Evolutionary conservation across 2,329 filamentous ascomycete genomes (phyloP).

Genomic region (Phialophora tarda): DNA sequence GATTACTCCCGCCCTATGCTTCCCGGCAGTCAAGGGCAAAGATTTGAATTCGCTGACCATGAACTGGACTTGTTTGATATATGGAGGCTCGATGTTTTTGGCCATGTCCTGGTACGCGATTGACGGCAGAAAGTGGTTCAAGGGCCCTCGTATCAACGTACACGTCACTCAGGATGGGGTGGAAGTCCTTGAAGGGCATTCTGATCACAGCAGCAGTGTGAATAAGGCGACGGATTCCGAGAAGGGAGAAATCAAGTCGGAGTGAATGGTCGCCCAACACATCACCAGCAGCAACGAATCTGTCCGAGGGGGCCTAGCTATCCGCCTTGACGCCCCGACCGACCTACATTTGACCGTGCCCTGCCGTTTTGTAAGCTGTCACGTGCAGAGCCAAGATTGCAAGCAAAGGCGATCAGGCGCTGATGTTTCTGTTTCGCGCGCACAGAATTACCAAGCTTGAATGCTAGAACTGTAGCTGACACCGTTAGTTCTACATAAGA

Average conservation of each 20-base stretch:
- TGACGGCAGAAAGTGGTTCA: slow-evolving; percentile 45
- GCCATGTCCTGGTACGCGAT: slow-evolving; percentile 42
- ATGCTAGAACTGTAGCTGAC: background rate
- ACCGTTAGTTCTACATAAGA: background rate
- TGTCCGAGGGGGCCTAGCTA: background rate
- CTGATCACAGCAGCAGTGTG: slow-evolving; percentile 8
- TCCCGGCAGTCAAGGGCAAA: slow-evolving; percentile 42
- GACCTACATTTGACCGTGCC: background rate
- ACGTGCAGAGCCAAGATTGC: background rate
- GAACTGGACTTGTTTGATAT: slow-evolving; percentile 46
- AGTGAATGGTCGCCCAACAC: background rate
- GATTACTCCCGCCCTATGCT: slow-evolving; percentile 44
- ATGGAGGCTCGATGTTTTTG: slow-evolving; percentile 43
- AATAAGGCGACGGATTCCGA: slow-evolving; percentile 17
- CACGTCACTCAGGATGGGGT: slow-evolving; percentile 23
- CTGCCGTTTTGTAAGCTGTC: background rate
- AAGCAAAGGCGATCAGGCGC: background rate
- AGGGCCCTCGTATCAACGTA: slow-evolving; percentile 44
- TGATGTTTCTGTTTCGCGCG: background rate
- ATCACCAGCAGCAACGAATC: background rate
- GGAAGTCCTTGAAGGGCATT: slow-evolving; percentile 22
- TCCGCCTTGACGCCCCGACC: background rate
- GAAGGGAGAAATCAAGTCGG: slow-evolving; percentile 13
- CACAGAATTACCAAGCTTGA: background rate
- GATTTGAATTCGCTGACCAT: slow-evolving; percentile 42